These are phyloP conservation scores for Scutellaria minor DNA, from an alignment of 257 asterid species.

Conservation along the genomic window DNA sequence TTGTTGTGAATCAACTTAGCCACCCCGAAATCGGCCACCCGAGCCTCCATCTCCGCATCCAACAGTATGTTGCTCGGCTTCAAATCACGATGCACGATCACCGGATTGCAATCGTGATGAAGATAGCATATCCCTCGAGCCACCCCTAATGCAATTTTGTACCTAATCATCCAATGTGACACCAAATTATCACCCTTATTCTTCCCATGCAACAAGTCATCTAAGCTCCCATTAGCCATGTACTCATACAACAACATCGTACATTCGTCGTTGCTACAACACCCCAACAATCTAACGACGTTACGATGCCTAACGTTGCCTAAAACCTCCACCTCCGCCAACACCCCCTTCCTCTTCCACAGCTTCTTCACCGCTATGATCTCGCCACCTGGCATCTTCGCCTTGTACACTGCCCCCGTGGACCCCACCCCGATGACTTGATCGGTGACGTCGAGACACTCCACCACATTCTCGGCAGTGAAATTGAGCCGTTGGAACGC, in stretches of 20 bases:
- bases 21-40: conserved; percentile 66
- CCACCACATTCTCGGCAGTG: conserved; percentile 77
- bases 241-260: conserved; percentile 49
- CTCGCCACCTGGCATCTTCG: conserved; percentile 93
- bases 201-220: conserved; percentile 72
- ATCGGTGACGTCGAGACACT: conserved; percentile 55
- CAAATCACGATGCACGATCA: neutral
- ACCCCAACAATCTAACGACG: conserved; percentile 75
- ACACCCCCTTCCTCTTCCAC: conserved; percentile 67
- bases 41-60: neutral
- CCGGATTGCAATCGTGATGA: neutral
- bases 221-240: neutral
- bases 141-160: neutral
- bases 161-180: neutral
- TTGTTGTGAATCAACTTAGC: conserved; percentile 73
- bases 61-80: neutral
- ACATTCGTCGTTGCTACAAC: conserved; percentile 63
- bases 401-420: conserved; percentile 86
- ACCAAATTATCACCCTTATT: conserved; percentile 40
- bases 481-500: conserved; percentile 82
- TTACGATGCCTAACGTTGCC: conserved; percentile 89
- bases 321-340: conserved; percentile 89
- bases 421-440: conserved; percentile 85
- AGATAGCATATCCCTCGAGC: neutral
- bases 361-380: conserved; percentile 83